phyloP scores from a whole-genome alignment of 176 grass and related monocot species.

The Avena atlantica region DNA sequence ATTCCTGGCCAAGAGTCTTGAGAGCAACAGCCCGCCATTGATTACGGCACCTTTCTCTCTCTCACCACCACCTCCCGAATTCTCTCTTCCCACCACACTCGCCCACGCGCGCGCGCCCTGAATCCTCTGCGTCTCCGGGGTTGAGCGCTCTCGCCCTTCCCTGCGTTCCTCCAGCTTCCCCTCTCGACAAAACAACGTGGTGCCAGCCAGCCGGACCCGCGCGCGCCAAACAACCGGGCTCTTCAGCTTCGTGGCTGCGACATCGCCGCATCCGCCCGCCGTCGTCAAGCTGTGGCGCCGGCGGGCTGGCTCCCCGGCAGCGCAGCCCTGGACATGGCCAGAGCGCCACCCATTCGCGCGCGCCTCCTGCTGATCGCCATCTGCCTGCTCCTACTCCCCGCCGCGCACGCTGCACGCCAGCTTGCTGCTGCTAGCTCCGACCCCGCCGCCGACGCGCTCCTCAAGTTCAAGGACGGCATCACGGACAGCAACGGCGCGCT shows the following conservation, averaged over 20 bases:
- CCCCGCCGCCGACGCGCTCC: conserved; percentile 55
- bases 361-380: background rate
- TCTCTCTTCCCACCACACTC: conserved; percentile 38
- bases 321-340: conserved; percentile 45
- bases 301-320: conserved; percentile 51
- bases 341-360: conserved; percentile 10
- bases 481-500: conserved; percentile 42
- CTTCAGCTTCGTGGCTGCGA: conserved; percentile 24
- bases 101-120: conserved; percentile 39
- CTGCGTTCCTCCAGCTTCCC: conserved; percentile 18
- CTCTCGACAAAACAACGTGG: conserved; percentile 18
- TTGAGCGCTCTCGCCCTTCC: conserved; percentile 19
- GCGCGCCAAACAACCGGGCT: background rate
- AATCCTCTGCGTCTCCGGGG: conserved; percentile 37
- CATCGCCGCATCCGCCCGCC: conserved; percentile 40
- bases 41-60: conserved; percentile 12
- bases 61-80: too few species aligned
- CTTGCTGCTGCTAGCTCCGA: conserved; percentile 6
- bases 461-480: conserved; percentile 67
- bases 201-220: background rate
- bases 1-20: background rate
- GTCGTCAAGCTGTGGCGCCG: conserved; percentile 67
- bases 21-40: conserved; percentile 1
- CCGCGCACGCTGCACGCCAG: conserved; percentile 36
- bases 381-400: background rate